Percentiles rank a stretch among this genome's conserved stretches.
Evolutionary conservation across 2,329 filamentous ascomycete species (phyloP).

Genomic region (Aureobasidium sp.): DNA sequence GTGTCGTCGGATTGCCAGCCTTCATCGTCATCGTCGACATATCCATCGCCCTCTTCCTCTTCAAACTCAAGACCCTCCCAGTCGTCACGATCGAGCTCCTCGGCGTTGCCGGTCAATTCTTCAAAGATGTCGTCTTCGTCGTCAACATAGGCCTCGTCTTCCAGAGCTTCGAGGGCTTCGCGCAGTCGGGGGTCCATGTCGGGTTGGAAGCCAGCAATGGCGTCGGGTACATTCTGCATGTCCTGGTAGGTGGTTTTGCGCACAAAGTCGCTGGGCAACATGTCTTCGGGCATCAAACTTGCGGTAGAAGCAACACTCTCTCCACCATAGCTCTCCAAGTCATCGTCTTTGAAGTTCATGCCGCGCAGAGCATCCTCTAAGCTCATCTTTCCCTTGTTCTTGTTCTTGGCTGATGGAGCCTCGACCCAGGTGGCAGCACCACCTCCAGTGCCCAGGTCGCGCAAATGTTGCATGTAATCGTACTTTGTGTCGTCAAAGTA

Average conservation of each 20-base stretch:
- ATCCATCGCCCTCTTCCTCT: constrained; percentile 21
- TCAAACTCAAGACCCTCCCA: constrained; percentile 58
- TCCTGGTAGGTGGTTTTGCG: constrained; percentile 76
- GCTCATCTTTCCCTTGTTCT: constrained; percentile 65
- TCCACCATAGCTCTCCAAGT: constrained; percentile 35
- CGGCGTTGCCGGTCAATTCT: constrained; percentile 59
- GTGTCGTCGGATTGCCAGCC: constrained; percentile 96
- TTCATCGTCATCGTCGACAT: constrained; percentile 50
- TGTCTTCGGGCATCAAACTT: constrained; percentile 60
- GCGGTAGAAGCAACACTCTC: constrained; percentile 31
- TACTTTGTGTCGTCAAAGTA: constrained; percentile 94
- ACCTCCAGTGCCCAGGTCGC: constrained; percentile 60
- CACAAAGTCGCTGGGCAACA: constrained; percentile 73
- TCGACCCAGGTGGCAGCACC: constrained; percentile 79
- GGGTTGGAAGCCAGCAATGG: constrained; percentile 86
- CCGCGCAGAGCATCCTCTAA: constrained; percentile 75
- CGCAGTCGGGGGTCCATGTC: constrained; percentile 93
- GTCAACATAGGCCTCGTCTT: constrained; percentile 92
- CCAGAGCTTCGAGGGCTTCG: constrained; percentile 85
- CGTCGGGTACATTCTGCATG: constrained; percentile 87
- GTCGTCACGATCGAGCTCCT: constrained; percentile 70
- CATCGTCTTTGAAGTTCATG: constrained; percentile 39
- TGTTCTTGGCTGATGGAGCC: constrained; percentile 53
- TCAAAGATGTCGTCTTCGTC: constrained; percentile 81
- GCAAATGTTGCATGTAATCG: constrained; percentile 99